Evolutionary conservation across 805 yeast species (phyloP).

Genomic region (Kodamaea laetipori): DNA sequence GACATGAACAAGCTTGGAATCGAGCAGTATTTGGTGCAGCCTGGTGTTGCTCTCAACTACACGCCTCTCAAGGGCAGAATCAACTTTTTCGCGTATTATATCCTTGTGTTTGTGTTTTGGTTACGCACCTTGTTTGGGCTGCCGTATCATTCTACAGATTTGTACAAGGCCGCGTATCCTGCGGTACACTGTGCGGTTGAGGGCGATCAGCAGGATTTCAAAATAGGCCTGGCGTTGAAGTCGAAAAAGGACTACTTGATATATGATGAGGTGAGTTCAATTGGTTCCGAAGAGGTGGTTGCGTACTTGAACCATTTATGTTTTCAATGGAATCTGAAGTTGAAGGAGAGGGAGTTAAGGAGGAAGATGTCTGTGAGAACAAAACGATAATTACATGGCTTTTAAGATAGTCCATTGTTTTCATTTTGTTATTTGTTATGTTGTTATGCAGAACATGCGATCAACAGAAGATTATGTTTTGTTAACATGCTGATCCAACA

Average conservation of each 20-base stretch:
- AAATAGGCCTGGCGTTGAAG: constrained; percentile 75
- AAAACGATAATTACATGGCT: not conserved
- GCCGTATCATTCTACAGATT: constrained; percentile 86
- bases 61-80: constrained; percentile 67
- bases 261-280: constrained; percentile 54
- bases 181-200: constrained; percentile 59
- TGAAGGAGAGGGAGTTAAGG: constrained; percentile 45
- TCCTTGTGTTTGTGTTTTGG: constrained; percentile 82
- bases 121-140: constrained; percentile 80
- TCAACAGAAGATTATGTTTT: too few relatives aligned
- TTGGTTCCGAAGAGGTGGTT: constrained; percentile 65
- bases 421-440: too few relatives aligned
- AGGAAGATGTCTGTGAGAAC: not conserved
- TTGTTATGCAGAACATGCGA: too few relatives aligned
- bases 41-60: constrained; percentile 86
- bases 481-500: too few relatives aligned
- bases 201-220: constrained; percentile 55
- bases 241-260: constrained; percentile 58
- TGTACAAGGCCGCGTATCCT: constrained; percentile 87
- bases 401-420: too few relatives aligned
- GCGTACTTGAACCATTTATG: constrained; percentile 58
- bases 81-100: constrained; percentile 74
- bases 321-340: constrained; percentile 69
- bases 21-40: constrained; percentile 79
- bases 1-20: constrained; percentile 55